Conservation (phyloP, 2,329 filamentous ascomycete genomes). For the Neospermospora avenae region DNA sequence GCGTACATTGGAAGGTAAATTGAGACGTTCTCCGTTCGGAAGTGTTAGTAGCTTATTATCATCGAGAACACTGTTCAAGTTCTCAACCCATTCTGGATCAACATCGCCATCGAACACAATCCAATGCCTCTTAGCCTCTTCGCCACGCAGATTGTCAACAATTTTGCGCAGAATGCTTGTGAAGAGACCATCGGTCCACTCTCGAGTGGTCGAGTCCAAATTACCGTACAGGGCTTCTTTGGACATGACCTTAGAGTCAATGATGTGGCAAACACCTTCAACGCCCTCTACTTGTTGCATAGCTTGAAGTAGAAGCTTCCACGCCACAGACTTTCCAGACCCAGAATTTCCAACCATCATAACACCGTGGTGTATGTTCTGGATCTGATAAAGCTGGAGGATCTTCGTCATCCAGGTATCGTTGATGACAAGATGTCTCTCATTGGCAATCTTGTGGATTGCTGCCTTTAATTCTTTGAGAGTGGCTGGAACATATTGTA, state of each 20-base stretch:
- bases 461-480: constrained; percentile 75
- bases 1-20: constrained; percentile 87
- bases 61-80: constrained; percentile 98
- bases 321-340: constrained; percentile 94
- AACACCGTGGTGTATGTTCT: constrained; percentile 96
- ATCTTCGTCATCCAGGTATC: constrained; percentile 98
- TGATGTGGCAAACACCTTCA: constrained; percentile 94
- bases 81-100: constrained; percentile 99
- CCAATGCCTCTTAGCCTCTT: constrained; percentile 97
- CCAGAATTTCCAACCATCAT: constrained; percentile 99
- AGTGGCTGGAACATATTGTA: constrained; percentile 88
- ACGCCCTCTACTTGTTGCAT: constrained; percentile 86
- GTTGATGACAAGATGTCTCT: constrained; percentile 83
- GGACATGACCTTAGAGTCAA: constrained; percentile 99
- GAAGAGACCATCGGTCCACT: constrained; percentile 98
- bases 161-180: constrained; percentile 98
- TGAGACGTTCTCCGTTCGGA: constrained; percentile 96
- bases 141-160: constrained; percentile 95
- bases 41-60: constrained; percentile 98
- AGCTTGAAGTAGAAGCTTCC: constrained; percentile 88
- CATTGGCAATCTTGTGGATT: constrained; percentile 76
- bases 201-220: constrained; percentile 91
- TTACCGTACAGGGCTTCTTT: constrained; percentile 97
- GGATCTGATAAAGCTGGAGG: constrained; percentile 95
- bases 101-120: constrained; percentile 99